phyloP scores from a whole-genome alignment of 2,329 filamentous ascomycete genomes.

The Ceratocystis huliohia region DNA sequence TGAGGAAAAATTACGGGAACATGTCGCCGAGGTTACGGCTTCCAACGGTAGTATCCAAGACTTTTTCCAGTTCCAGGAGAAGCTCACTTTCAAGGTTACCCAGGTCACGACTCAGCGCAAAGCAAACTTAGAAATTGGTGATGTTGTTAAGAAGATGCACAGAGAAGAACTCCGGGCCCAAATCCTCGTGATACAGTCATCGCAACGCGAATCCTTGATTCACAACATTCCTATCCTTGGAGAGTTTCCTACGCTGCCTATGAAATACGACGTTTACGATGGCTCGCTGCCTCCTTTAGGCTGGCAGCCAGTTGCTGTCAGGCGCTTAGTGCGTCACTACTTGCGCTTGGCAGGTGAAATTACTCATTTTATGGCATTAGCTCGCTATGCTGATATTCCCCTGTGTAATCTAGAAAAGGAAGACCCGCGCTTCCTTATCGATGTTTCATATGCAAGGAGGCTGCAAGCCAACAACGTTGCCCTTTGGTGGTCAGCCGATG shows the following conservation, averaged over 20 bases:
- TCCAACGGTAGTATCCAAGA: slow-evolving; percentile 54
- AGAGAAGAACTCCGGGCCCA: slow-evolving; percentile 71
- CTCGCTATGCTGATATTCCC: slow-evolving; percentile 85
- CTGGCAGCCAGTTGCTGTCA: slow-evolving; percentile 84
- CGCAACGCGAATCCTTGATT: slow-evolving; percentile 64
- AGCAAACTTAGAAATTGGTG: slow-evolving; percentile 74
- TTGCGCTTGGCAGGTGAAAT: slow-evolving; percentile 90
- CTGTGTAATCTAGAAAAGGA: slow-evolving; percentile 91
- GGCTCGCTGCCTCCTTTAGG: slow-evolving; percentile 80
- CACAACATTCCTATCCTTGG: slow-evolving; percentile 75
- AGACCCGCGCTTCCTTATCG: slow-evolving; percentile 88
- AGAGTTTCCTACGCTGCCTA: slow-evolving; percentile 69
- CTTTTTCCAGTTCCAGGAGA: slow-evolving; percentile 76
- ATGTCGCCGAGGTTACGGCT: slow-evolving; percentile 51
- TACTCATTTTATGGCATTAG: slow-evolving; percentile 71
- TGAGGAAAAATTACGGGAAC: slow-evolving; percentile 55
- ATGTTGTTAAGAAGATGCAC: slow-evolving; percentile 78
- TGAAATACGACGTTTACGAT: slow-evolving; percentile 73
- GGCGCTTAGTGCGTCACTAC: slow-evolving; percentile 77
- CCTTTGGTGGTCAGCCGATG: slow-evolving; percentile 86
- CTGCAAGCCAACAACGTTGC: slow-evolving; percentile 86
- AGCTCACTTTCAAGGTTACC: slow-evolving; percentile 69
- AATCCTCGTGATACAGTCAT: slow-evolving; percentile 82
- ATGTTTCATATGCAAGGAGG: slow-evolving; percentile 83
- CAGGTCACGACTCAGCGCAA: slow-evolving; percentile 85